A percentile compares a stretch with the other conserved stretches of the same genome.
These are phyloP conservation scores for Blastomyces percursus DNA, from an alignment of 2,329 filamentous ascomycete genomes.

Conservation along the genomic window DNA sequence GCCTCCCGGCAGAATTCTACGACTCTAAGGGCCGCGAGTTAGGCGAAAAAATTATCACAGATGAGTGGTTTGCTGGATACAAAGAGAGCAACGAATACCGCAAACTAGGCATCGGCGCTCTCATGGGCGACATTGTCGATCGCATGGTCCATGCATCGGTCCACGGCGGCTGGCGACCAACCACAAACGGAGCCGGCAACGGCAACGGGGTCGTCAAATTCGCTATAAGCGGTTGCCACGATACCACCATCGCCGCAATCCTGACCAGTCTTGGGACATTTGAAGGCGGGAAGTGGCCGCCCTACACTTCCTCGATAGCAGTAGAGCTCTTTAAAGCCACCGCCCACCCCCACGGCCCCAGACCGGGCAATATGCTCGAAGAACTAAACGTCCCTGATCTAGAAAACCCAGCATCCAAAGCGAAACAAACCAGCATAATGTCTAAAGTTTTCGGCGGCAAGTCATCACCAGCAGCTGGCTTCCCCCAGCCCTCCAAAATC, in stretches of 20 bases:
- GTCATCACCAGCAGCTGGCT: conserved; percentile 6
- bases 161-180: conserved; percentile 47
- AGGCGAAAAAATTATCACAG: conserved; percentile 61
- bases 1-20: conserved; percentile 77
- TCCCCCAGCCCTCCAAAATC: conserved; percentile 18
- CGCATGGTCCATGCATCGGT: conserved; percentile 57
- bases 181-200: conserved; percentile 42
- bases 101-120: conserved; percentile 70
- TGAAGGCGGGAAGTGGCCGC: conserved; percentile 66
- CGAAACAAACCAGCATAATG: conserved; percentile 20
- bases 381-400: conserved; percentile 17
- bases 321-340: conserved; percentile 71
- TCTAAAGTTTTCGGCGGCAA: conserved; percentile 21
- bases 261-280: conserved; percentile 72
- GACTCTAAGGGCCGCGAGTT: conserved; percentile 59
- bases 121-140: conserved; percentile 72
- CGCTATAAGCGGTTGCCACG: conserved; percentile 75
- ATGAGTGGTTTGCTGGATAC: conserved; percentile 91
- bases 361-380: conserved; percentile 17
- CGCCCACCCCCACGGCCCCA: conserved; percentile 13
- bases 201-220: conserved; percentile 54
- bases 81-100: conserved; percentile 76
- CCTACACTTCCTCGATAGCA: conserved; percentile 84
- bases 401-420: conserved; percentile 12
- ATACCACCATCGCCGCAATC: conserved; percentile 77